phyloP scores from a whole-genome alignment of 495 filamentous ascomycete genomes.

The Arthonia radiata region DNA sequence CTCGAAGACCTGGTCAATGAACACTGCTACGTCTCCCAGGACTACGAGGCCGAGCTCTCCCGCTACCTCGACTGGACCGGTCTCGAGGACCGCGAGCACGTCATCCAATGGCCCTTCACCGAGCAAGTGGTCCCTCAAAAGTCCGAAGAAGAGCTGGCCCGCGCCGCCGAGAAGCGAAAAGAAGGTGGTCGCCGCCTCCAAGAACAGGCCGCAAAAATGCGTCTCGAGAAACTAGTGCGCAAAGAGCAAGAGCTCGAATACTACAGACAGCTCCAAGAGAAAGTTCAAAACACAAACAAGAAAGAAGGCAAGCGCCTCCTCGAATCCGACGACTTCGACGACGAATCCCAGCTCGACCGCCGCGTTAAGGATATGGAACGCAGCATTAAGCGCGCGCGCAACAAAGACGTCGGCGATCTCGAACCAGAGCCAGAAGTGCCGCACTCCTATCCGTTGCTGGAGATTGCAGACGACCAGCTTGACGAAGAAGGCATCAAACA shows the following conservation, averaged over 20 bases:
- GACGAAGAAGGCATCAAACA: slow-evolving; percentile 75
- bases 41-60: slow-evolving; percentile 54
- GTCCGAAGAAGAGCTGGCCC: slow-evolving; percentile 69
- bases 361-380: slow-evolving; percentile 71
- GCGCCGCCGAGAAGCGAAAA: slow-evolving; percentile 72
- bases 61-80: slow-evolving; percentile 66
- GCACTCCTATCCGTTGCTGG: slow-evolving; percentile 66
- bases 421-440: slow-evolving; percentile 40
- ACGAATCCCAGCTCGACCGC: slow-evolving; percentile 59
- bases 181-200: slow-evolving; percentile 79
- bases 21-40: slow-evolving; percentile 69
- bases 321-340: slow-evolving; percentile 75
- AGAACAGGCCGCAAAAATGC: slow-evolving; percentile 91
- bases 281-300: slow-evolving; percentile 42
- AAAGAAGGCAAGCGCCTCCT: slow-evolving; percentile 69
- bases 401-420: slow-evolving; percentile 72
- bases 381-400: slow-evolving; percentile 62
- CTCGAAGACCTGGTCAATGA: slow-evolving; percentile 66
- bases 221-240: slow-evolving; percentile 74
- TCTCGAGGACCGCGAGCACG: slow-evolving; percentile 62
- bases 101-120: slow-evolving; percentile 81
- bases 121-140: slow-evolving; percentile 77
- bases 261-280: slow-evolving; percentile 54
- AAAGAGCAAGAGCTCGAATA: slow-evolving; percentile 93
- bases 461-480: slow-evolving; percentile 72